Evolutionary conservation across 371 early-diverging fungal species (phyloP).

Genomic region (Mycotypha africana): DNA sequence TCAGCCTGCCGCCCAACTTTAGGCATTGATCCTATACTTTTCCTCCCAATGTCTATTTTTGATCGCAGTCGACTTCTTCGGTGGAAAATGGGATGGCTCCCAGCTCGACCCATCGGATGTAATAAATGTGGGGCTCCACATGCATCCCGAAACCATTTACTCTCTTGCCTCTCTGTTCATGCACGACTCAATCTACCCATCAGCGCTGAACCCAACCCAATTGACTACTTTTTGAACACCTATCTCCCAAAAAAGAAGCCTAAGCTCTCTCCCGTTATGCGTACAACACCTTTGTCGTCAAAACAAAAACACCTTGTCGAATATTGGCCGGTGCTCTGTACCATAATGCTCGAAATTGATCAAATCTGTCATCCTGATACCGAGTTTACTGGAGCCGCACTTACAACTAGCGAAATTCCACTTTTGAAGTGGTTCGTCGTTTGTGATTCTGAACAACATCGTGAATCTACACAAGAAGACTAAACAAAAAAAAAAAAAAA

Average conservation of each 20-base stretch:
- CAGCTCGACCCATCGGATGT: not conserved
- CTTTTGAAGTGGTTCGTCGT: too few relatives aligned
- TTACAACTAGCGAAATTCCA: too few relatives aligned
- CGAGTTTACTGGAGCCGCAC: too few relatives aligned
- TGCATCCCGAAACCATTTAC: not conserved
- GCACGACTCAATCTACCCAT: not conserved
- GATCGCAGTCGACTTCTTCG: constrained; percentile 2
- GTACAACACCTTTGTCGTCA: too few relatives aligned
- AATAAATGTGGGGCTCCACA: not conserved
- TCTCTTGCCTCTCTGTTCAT: not conserved
- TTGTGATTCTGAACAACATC: too few relatives aligned
- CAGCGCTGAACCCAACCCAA: not conserved
- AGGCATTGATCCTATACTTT: not conserved
- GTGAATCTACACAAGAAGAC: too few relatives aligned
- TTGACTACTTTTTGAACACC: not conserved
- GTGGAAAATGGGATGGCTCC: constrained; percentile 12
- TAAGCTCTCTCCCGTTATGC: too few relatives aligned
- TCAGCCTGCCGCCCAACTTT: not conserved
- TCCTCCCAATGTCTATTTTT: not conserved
- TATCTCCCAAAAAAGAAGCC: not conserved
- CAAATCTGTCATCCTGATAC: too few relatives aligned
- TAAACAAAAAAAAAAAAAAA: too few relatives aligned
- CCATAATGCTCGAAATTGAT: too few relatives aligned
- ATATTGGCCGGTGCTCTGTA: too few relatives aligned
- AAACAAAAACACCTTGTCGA: too few relatives aligned